A percentile compares a stretch with the other conserved stretches of the same genome.
Conservation (phyloP, 2,329 filamentous ascomycete species). For the Kalaharituber pfeilii region DNA sequence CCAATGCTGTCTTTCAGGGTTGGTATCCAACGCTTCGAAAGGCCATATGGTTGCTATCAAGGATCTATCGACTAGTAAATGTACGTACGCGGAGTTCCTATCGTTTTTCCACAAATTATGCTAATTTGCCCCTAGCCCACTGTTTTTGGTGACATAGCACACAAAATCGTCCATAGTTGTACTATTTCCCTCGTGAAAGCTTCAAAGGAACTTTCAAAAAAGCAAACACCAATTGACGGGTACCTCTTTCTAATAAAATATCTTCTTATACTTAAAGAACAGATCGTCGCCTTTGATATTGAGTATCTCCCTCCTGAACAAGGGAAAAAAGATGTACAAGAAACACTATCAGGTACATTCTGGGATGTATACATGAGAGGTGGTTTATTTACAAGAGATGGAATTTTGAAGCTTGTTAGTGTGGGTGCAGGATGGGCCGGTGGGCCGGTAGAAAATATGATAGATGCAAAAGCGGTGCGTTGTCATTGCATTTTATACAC, state of each 20-base stretch:
- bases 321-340: slow-evolving; percentile 31
- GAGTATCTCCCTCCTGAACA: slow-evolving; percentile 51
- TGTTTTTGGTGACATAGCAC: slow-evolving; percentile 54
- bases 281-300: slow-evolving; percentile 90
- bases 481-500: too few species aligned
- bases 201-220: slow-evolving; percentile 45
- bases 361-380: slow-evolving; percentile 49
- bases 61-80: slow-evolving; percentile 53
- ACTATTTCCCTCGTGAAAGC: slow-evolving; percentile 67
- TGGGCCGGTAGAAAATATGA: slow-evolving; percentile 44
- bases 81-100: slow-evolving; percentile 27
- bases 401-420: slow-evolving; percentile 42
- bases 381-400: slow-evolving; percentile 46
- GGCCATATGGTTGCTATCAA: slow-evolving; percentile 50
- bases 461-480: slow-evolving; percentile 45
- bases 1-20: slow-evolving; percentile 38
- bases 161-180: slow-evolving; percentile 77
- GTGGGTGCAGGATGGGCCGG: slow-evolving; percentile 46
- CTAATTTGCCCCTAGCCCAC: slow-evolving; percentile 33
- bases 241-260: slow-evolving; percentile 92
- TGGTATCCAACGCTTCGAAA: slow-evolving; percentile 52
- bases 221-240: slow-evolving; percentile 46
- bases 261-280: slow-evolving; percentile 83
- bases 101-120: neutral
- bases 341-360: slow-evolving; percentile 42